A percentile compares a stretch with the other conserved stretches of the same genome.
Conservation (phyloP, 192 early-diverging fungal species). For the Gryganskiella cystojenkinii region DNA sequence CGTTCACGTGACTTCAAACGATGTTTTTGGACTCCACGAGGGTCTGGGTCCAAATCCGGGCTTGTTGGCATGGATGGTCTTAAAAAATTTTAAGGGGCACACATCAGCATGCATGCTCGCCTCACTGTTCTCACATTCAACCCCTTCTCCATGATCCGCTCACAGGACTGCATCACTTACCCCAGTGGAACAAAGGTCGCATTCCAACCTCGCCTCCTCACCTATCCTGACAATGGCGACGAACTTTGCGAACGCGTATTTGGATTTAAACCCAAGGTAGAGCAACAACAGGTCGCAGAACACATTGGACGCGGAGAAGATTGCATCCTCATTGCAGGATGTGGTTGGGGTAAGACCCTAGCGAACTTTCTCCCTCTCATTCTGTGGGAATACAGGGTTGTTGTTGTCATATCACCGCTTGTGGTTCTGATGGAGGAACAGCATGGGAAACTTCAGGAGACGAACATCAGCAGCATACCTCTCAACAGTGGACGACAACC, state of each 20-base stretch:
- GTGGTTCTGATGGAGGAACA: slow-evolving; percentile 18
- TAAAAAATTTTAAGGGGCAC: no score
- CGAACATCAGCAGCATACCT: slow-evolving; percentile 14
- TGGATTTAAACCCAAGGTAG: slow-evolving; percentile 1
- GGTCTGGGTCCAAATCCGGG: no score
- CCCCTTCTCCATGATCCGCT: no score
- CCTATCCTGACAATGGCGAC: not conserved
- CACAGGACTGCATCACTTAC: no score
- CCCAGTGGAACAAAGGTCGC: no score
- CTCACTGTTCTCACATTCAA: no score
- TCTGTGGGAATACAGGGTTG: slow-evolving; percentile 10
- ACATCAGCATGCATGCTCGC: no score
- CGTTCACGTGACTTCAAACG: no score
- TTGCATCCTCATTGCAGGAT: slow-evolving; percentile 27
- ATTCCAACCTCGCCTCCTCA: no score
- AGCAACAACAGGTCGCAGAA: slow-evolving; percentile 6
- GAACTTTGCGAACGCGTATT: not conserved
- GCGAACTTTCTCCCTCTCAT: slow-evolving; percentile 13
- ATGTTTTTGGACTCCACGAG: no score
- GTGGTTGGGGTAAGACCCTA: slow-evolving; percentile 15
- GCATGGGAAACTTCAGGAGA: slow-evolving; percentile 8
- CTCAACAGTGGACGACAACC: not conserved
- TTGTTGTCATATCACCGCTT: slow-evolving; percentile 13
- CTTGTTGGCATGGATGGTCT: no score
- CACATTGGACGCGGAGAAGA: slow-evolving; percentile 14